Percentiles rank a stretch among this genome's conserved stretches.
Evolutionary conservation across 805 yeast species (phyloP).

Genomic region (Wickerhamiella siamensis): DNA sequence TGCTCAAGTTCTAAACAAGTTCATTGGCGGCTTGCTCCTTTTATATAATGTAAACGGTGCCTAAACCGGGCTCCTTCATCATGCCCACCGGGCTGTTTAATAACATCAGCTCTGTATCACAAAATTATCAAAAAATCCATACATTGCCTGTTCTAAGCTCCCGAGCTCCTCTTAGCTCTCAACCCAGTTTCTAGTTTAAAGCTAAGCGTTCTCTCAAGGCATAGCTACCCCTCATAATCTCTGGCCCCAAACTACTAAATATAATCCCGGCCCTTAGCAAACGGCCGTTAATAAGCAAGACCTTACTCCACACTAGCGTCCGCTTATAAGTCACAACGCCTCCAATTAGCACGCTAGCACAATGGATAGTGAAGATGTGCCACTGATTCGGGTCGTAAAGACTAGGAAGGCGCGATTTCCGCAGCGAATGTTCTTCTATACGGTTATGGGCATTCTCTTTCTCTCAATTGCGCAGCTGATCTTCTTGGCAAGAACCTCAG

Average conservation of each 20-base stretch:
- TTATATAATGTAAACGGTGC: background rate
- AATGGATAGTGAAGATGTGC: background rate
- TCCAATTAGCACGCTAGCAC: too few species aligned
- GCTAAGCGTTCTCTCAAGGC: too few species aligned
- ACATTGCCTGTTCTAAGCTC: too few species aligned
- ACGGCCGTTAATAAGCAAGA: too few species aligned
- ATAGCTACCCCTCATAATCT: too few species aligned
- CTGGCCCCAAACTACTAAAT: too few species aligned
- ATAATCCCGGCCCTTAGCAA: too few species aligned
- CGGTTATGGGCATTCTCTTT: slow-evolving; percentile 12
- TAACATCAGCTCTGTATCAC: background rate
- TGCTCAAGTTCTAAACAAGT: slow-evolving; percentile 72
- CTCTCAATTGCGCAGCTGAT: slow-evolving; percentile 17
- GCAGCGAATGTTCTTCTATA: slow-evolving; percentile 19
- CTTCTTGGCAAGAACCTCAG: slow-evolving; percentile 20
- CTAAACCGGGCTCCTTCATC: background rate
- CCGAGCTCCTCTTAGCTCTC: too few species aligned
- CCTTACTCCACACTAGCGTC: too few species aligned
- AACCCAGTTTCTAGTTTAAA: too few species aligned
- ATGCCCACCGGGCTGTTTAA: background rate
- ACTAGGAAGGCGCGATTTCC: background rate
- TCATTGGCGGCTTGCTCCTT: background rate
- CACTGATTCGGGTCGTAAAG: background rate
- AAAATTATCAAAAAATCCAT: background rate
- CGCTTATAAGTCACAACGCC: too few species aligned